Base-by-base conservation (phyloP, 805 yeast genomes). In the Saccharomyces paradoxus region DNA sequence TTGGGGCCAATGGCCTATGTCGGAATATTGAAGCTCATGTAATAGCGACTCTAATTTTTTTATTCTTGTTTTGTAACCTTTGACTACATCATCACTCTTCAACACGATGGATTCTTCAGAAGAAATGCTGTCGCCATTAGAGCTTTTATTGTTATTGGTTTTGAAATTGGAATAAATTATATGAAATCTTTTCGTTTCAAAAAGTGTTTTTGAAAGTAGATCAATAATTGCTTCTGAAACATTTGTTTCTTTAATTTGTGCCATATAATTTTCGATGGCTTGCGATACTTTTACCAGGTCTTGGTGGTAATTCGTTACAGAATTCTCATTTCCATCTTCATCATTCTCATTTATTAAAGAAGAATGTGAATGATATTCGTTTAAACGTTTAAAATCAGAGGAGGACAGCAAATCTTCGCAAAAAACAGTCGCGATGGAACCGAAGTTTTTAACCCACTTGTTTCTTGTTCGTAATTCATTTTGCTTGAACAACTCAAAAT, bases 21-120 rank as follows among this genome's bases (percentile, higher is more conserved):
- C 79, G 49, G 78, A 77, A 63, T 78, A 82, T 58, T 81, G 88
- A 53, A 82, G 86, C 58, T 87, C 89, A 65, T 89, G 94, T 14
- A 90, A 71, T 41, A 89, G 69, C 53, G 81, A 84, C 61, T 90
- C 97, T 52, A 92, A 76, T 60, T 86, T 86, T 57, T 81, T 81
- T 46, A 92, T 87, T 52, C 96, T 74, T 10, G 80, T 69, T 65
- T 85, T 85, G 58, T 89, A 84, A 0, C 87, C 88, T 58, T 77
- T 77, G 2, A 52, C 50, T 2, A 21, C 14, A 5, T 55, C 53
- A 24, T 48, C 52, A 6, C 49, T 31, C 4, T 54, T 51, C 0
- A 48, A n/a, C 10, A 57, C 54, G 4, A 30, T 37, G 3, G 51
- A 12, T 9, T 50, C 49, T 2, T 47, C 24, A 7, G 22, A 24